Percentiles rank a stretch among this genome's conserved stretches.
These are phyloP conservation scores for Seiridium cupressi DNA, from an alignment of 2,329 filamentous ascomycete genomes.

Conservation along the genomic window DNA sequence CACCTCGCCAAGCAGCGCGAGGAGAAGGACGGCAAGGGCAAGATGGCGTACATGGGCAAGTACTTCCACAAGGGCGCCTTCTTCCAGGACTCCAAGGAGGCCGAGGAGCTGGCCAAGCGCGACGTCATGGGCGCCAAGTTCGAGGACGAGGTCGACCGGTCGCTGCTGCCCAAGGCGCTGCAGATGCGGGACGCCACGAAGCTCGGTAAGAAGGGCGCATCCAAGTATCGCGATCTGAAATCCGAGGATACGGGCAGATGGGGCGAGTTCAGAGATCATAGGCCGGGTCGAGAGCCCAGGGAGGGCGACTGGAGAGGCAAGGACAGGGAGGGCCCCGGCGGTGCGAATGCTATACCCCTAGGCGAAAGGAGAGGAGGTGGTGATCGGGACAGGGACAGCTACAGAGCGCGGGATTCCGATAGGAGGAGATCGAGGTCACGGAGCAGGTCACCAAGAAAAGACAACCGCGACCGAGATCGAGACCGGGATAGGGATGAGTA, in stretches of 20 bases:
- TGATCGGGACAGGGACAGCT: constrained; percentile 14
- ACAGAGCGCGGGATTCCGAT: constrained; percentile 19
- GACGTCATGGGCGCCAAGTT: constrained; percentile 85
- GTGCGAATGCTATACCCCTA: constrained; percentile 70
- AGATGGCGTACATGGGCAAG: constrained; percentile 89
- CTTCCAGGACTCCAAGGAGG: constrained; percentile 78
- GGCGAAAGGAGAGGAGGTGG: constrained; percentile 54
- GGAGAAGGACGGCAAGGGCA: constrained; percentile 74
- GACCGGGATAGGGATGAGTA: constrained; percentile 34
- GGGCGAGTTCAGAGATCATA: constrained; percentile 62
- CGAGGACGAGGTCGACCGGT: constrained; percentile 81
- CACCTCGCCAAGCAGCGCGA: constrained; percentile 76
- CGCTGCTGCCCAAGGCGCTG: constrained; percentile 84
- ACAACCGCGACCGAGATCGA: neutral
- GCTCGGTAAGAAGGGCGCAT: constrained; percentile 86
- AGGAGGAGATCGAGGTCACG: constrained; percentile 40
- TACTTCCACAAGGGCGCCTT: constrained; percentile 98
- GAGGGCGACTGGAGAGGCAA: constrained; percentile 59
- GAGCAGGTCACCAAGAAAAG: constrained; percentile 50
- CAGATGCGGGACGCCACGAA: constrained; percentile 93
- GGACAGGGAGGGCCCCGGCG: constrained; percentile 48
- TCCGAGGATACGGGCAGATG: constrained; percentile 88
- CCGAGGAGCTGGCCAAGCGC: constrained; percentile 72
- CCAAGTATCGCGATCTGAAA: constrained; percentile 85
- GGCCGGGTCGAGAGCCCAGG: constrained; percentile 32